These are phyloP conservation scores for Agrocybe pediades DNA, from an alignment of 768 basidiomycete species.

Conservation along the genomic window DNA sequence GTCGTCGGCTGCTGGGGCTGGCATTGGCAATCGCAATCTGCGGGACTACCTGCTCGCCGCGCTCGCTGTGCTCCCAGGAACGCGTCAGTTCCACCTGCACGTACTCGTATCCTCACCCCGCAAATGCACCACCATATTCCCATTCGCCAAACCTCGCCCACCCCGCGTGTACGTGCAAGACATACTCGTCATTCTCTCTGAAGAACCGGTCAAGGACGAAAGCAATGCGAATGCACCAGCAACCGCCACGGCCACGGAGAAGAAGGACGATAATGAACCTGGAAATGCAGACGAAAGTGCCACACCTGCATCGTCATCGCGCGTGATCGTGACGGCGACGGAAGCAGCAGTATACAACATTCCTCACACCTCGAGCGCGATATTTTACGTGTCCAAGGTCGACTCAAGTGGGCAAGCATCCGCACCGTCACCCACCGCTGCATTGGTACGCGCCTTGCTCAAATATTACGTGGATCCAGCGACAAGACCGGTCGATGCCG, in stretches of 20 bases:
- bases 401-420: slow-evolving; percentile 83
- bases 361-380: slow-evolving; percentile 64
- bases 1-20: too few relatives aligned
- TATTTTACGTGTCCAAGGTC: slow-evolving; percentile 92
- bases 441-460: slow-evolving; percentile 70
- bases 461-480: slow-evolving; percentile 59
- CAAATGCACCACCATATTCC: slow-evolving; percentile 72
- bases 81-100: slow-evolving; percentile 74
- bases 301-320: slow-evolving; percentile 25
- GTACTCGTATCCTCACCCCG: slow-evolving; percentile 69
- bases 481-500: slow-evolving; percentile 60
- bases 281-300: too few relatives aligned
- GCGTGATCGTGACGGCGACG: slow-evolving; percentile 75
- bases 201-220: slow-evolving; percentile 36
- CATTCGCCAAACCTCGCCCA: slow-evolving; percentile 68
- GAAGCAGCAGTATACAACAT: slow-evolving; percentile 78
- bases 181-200: slow-evolving; percentile 73
- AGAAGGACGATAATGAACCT: neutral
- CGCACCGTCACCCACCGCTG: slow-evolving; percentile 65
- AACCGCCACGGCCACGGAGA: neutral
- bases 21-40: slow-evolving; percentile 40
- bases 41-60: slow-evolving; percentile 63
- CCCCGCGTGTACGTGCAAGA: slow-evolving; percentile 69
- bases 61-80: slow-evolving; percentile 60
- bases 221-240: slow-evolving; percentile 11